Percentiles rank a stretch among this genome's conserved stretches.
These are phyloP conservation scores for Apophysomyces trapeziformis DNA, from an alignment of 371 early-diverging fungal species.

Conservation along the genomic window DNA sequence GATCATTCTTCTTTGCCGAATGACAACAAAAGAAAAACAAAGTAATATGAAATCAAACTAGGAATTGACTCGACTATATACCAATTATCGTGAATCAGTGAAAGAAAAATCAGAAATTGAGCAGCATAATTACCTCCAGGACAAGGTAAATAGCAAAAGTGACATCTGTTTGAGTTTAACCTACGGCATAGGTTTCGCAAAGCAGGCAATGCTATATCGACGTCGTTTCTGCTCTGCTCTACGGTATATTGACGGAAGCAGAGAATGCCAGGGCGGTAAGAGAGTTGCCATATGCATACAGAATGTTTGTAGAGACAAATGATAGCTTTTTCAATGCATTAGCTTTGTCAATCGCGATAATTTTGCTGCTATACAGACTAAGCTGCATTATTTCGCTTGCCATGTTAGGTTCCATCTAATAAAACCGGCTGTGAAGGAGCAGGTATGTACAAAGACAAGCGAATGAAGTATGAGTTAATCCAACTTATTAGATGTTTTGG, in stretches of 20 bases:
- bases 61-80: constrained; percentile 58
- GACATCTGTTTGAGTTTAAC: not conserved
- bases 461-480: not conserved
- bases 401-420: constrained; percentile 55
- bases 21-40: not conserved
- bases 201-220: constrained; percentile 63
- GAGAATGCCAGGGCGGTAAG: constrained; percentile 48
- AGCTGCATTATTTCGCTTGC: constrained; percentile 52
- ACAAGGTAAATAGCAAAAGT: constrained; percentile 35
- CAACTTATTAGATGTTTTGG: constrained; percentile 61
- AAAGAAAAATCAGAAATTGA: constrained; percentile 66
- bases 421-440: constrained; percentile 41
- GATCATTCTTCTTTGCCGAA: constrained; percentile 12
- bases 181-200: constrained; percentile 46
- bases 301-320: not conserved
- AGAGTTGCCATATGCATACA: constrained; percentile 1
- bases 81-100: constrained; percentile 43
- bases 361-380: constrained; percentile 52
- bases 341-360: constrained; percentile 71
- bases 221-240: constrained; percentile 68
- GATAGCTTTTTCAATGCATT: constrained; percentile 62
- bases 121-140: constrained; percentile 68
- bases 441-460: constrained; percentile 30
- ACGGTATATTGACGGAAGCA: constrained; percentile 62
- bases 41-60: constrained; percentile 17